Base-by-base conservation (phyloP, 2,329 filamentous ascomycete species). In the Hymenoscyphus linearis region DNA sequence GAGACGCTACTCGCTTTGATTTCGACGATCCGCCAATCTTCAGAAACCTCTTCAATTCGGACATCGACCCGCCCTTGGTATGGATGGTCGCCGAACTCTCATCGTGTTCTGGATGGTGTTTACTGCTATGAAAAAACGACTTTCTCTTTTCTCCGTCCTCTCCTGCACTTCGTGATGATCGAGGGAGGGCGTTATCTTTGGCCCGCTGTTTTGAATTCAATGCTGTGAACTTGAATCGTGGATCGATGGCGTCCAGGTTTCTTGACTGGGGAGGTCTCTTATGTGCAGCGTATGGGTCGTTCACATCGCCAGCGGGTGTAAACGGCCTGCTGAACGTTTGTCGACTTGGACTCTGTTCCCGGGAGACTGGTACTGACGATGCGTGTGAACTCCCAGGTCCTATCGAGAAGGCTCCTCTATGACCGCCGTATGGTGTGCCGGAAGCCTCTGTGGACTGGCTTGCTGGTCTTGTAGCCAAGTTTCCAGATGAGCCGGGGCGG, bases 41-140 rank as follows among this genome's bases (percentile, higher is more conserved):
- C 80, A 99, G 96, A 74, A 99, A 99, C n/a, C 95, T 85, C 77
- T 96, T 97, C 63, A 99, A 76, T 70, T 98, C 93, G 3, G 90
- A 88, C 89, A 98, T 98, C 4, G 95, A 97, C 25, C 89, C 86
- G 25, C 89, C 86, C 57, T 82, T 80, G 65, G 77, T 80, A 63
- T 82, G 80, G 2, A 76, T 76, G 59, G 77, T 76, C 40, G 77
- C 72, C 66, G 71, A 72, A 65, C 73, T 74, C 25, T 84, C 78
- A 59, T 78, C 75, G 53, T 82, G 77, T 52, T 75, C 68, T 59
- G 69, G 61, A 58, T 72, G 61, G 58, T 72, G 67, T 55, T 66
- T 64, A 59, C 75, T 70, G n/a, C n/a, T n/a, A n/a, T n/a, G n/a
- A 59, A 81, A 76, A 7, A 80, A 66, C 18, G 74, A 76, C 54